phyloP scores from a whole-genome alignment of 2,329 filamentous ascomycete species.

The Fusarium beomiforme region DNA sequence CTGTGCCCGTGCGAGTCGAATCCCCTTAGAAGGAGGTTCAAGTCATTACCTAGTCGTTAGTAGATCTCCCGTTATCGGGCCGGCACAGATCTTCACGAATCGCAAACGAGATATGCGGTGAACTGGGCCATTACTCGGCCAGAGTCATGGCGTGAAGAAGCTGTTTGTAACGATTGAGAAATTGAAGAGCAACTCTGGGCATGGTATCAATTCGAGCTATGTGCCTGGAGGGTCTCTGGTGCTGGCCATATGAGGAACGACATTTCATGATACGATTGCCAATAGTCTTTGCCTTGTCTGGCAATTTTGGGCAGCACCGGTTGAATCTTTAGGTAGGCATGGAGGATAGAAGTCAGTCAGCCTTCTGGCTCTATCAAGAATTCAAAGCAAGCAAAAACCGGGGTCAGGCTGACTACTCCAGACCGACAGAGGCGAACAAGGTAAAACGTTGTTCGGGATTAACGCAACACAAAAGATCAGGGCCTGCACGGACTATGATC shows the following conservation, averaged over 20 bases:
- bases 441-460: conserved; percentile 16
- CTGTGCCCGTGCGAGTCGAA: conserved; percentile 23
- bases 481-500: conserved; percentile 36
- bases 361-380: neutral
- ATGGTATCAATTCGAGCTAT: conserved; percentile 2
- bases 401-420: conserved; percentile 9
- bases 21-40: conserved; percentile 15
- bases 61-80: conserved; percentile 41
- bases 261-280: neutral
- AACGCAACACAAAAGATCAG: conserved; percentile 13
- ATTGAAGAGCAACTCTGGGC: neutral
- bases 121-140: conserved; percentile 25
- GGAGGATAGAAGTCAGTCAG: conserved; percentile 1
- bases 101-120: conserved; percentile 38
- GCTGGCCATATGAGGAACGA: conserved; percentile 1
- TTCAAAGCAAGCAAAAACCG: neutral
- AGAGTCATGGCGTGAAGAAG: conserved; percentile 1
- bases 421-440: conserved; percentile 8
- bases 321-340: neutral
- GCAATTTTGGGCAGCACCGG: neutral
- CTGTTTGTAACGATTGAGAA: neutral
- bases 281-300: conserved; percentile 1
- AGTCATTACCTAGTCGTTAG: conserved; percentile 18
- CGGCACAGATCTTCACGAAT: conserved; percentile 31
- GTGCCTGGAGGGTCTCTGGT: conserved; percentile 7